These are phyloP conservation scores for Cystobasidium onofrii DNA, from an alignment of 768 basidiomycete species.

Conservation along the genomic window DNA sequence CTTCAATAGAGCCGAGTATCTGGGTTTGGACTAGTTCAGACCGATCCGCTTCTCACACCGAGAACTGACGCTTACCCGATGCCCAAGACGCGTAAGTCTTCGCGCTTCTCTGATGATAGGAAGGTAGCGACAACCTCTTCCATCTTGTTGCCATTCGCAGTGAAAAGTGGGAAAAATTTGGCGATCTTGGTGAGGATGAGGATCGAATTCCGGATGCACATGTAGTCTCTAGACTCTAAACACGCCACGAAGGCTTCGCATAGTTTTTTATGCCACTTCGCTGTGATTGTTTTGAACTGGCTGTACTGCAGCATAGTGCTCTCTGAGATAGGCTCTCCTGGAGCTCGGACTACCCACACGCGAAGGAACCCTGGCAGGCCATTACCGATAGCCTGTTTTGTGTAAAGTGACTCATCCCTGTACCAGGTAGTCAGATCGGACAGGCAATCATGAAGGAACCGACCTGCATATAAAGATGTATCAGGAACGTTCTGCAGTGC, in stretches of 20 bases:
- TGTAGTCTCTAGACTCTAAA: conserved; percentile 80
- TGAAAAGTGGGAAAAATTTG: conserved; percentile 74
- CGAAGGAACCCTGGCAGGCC: conserved; percentile 46
- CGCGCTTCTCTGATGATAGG: conserved; percentile 64
- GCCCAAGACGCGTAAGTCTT: conserved; percentile 43
- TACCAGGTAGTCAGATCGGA: conserved; percentile 73
- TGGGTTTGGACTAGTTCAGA: too few species aligned
- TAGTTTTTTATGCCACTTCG: conserved; percentile 78
- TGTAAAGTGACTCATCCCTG: conserved; percentile 54
- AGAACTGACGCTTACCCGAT: conserved; percentile 40
- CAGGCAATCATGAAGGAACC: conserved; percentile 73
- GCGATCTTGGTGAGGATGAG: conserved; percentile 84
- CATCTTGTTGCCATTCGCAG: conserved; percentile 56
- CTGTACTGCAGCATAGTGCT: conserved; percentile 62
- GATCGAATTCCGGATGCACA: conserved; percentile 96
- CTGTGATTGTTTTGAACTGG: conserved; percentile 60
- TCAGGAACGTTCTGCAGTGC: background rate
- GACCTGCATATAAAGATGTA: conserved; percentile 52
- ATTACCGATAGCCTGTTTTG: conserved; percentile 58
- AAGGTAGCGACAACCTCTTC: conserved; percentile 43
- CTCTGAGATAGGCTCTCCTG: conserved; percentile 63
- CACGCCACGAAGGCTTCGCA: conserved; percentile 67
- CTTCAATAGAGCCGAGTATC: conserved; percentile 20
- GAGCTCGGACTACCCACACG: conserved; percentile 51
- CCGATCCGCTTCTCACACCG: too few species aligned